A percentile compares a stretch with the other conserved stretches of the same genome.
phyloP scores from a whole-genome alignment of 345 rosid species.

The Zanthoxylum bungeanum region DNA sequence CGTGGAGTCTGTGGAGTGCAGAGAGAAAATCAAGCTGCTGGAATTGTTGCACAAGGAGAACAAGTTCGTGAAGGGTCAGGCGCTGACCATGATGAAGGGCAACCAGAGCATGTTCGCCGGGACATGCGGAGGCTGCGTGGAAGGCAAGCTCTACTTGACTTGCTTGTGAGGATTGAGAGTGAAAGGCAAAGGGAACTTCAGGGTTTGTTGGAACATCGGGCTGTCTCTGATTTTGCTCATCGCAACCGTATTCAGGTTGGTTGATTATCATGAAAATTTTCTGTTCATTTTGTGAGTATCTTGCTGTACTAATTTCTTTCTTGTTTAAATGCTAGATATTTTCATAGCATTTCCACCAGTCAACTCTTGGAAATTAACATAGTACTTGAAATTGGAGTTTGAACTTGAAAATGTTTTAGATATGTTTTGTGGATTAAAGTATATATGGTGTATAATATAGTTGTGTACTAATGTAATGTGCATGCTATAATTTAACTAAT shows the following conservation, averaged over 20 bases:
- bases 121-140: slow-evolving; percentile 87
- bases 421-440: neutral
- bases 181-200: slow-evolving; percentile 91
- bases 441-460: neutral
- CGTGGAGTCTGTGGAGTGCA: slow-evolving; percentile 61
- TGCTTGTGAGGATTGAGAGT: slow-evolving; percentile 84
- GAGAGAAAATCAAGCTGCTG: slow-evolving; percentile 57
- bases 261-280: slow-evolving; percentile 4
- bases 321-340: neutral
- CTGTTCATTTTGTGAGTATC: neutral
- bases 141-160: slow-evolving; percentile 83
- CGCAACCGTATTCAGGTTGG: slow-evolving; percentile 97
- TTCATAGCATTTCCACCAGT: slow-evolving; percentile 1
- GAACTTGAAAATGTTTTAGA: neutral
- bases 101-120: slow-evolving; percentile 67
- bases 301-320: neutral
- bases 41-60: slow-evolving; percentile 45
- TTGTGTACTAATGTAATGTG: neutral
- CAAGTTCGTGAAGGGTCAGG: slow-evolving; percentile 49
- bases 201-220: slow-evolving; percentile 90
- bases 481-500: neutral
- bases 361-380: neutral
- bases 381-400: neutral
- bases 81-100: slow-evolving; percentile 63
- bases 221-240: slow-evolving; percentile 98